Conservation (phyloP, 768 basidiomycete species). For the Pholiota microspora region DNA sequence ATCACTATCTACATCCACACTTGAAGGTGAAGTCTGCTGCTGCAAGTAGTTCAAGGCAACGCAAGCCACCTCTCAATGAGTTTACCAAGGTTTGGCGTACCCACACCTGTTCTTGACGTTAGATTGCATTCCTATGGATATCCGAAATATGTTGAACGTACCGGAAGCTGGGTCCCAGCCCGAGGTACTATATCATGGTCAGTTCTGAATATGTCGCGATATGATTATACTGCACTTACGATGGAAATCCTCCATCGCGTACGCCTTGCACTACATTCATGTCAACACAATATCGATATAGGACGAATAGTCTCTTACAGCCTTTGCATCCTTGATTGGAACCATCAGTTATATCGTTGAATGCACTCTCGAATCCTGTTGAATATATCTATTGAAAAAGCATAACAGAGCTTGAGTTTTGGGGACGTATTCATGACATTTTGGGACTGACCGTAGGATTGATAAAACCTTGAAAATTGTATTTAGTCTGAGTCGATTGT, state of each 20-base stretch:
- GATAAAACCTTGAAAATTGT: constrained; percentile 33
- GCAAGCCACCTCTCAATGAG: constrained; percentile 36
- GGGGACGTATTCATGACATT: background rate
- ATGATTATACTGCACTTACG: constrained; percentile 22
- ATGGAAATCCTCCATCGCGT: constrained; percentile 30
- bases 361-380: constrained; percentile 29
- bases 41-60: constrained; percentile 23
- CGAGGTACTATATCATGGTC: constrained; percentile 20
- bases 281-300: background rate
- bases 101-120: constrained; percentile 28
- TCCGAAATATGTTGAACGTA: constrained; percentile 11
- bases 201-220: background rate
- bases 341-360: constrained; percentile 37
- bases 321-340: constrained; percentile 47
- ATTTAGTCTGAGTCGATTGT: background rate
- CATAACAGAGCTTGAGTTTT: constrained; percentile 18
- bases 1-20: too few species aligned
- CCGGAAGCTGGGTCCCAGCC: constrained; percentile 48
- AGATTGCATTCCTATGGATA: background rate
- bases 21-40: background rate
- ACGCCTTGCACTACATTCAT: constrained; percentile 30
- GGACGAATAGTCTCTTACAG: constrained; percentile 17
- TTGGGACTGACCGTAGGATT: constrained; percentile 35
- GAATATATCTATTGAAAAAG: constrained; percentile 18
- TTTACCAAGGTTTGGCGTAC: constrained; percentile 40